Conservation (phyloP, 140 eudicot genomes). For the Stevia rebaudiana region DNA sequence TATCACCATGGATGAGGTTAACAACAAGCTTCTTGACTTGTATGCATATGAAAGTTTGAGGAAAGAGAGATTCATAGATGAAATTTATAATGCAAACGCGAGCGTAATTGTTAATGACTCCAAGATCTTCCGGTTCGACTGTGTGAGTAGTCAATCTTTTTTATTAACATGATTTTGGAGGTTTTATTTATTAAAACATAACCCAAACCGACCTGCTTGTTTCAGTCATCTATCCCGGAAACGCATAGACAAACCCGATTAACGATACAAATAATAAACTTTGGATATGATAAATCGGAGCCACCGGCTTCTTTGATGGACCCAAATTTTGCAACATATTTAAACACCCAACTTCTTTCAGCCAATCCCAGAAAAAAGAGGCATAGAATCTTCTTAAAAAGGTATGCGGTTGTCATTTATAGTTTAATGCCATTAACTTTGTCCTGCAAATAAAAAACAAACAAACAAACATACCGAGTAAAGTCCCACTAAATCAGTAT, state of each 20-base stretch:
- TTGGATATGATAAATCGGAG: slow-evolving; percentile 71
- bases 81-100: slow-evolving; percentile 71
- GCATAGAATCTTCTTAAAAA: slow-evolving; percentile 55
- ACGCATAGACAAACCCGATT: slow-evolving; percentile 38
- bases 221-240: slow-evolving; percentile 56
- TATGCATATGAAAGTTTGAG: slow-evolving; percentile 76
- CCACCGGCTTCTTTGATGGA: slow-evolving; percentile 77
- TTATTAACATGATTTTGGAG: neutral
- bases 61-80: slow-evolving; percentile 52
- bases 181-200: neutral
- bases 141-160: slow-evolving; percentile 45
- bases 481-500: too few species aligned
- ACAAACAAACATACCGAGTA: too few species aligned
- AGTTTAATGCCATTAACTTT: slow-evolving; percentile 4
- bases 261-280: slow-evolving; percentile 78
- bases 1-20: slow-evolving; percentile 68
- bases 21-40: slow-evolving; percentile 79
- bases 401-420: slow-evolving; percentile 42
- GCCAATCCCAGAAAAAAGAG: slow-evolving; percentile 48
- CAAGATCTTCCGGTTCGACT: slow-evolving; percentile 73
- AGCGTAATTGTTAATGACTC: slow-evolving; percentile 77
- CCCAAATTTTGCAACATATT: slow-evolving; percentile 71
- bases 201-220: neutral
- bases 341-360: slow-evolving; percentile 55
- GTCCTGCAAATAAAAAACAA: too few species aligned